phyloP scores from a whole-genome alignment of 257 asterid species.

The Plantago ovata region DNA sequence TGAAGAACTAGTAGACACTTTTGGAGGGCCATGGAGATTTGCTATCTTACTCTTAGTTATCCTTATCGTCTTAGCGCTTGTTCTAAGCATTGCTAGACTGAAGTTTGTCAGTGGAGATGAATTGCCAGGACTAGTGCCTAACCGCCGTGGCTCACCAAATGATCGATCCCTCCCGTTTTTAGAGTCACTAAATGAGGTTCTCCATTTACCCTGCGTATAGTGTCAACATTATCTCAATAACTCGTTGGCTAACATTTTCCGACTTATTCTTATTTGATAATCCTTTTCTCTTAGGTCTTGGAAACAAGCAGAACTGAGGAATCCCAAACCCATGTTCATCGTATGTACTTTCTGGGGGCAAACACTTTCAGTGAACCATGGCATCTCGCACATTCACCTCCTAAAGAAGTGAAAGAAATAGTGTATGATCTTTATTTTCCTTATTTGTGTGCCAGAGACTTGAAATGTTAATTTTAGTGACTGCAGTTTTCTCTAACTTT shows the following conservation, averaged over 20 bases:
- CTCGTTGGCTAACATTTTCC: background rate
- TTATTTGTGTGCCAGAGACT: background rate
- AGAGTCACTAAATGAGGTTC: slow-evolving; percentile 89
- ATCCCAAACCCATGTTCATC: slow-evolving; percentile 77
- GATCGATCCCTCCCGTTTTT: slow-evolving; percentile 87
- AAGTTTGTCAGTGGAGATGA: slow-evolving; percentile 74
- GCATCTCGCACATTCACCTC: slow-evolving; percentile 88
- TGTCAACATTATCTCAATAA: slow-evolving; percentile 7
- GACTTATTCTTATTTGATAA: slow-evolving; percentile 13
- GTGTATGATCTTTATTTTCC: slow-evolving; percentile 51
- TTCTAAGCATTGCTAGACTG: slow-evolving; percentile 87
- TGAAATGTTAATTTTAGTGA: slow-evolving; percentile 2
- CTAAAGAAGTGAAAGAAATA: slow-evolving; percentile 76
- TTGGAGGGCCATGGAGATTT: slow-evolving; percentile 94
- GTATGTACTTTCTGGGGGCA: slow-evolving; percentile 80
- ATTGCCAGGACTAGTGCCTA: slow-evolving; percentile 59
- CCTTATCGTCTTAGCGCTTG: slow-evolving; percentile 74
- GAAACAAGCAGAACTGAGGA: slow-evolving; percentile 85
- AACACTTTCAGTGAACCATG: slow-evolving; percentile 86
- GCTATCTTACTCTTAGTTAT: slow-evolving; percentile 63
- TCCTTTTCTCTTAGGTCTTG: slow-evolving; percentile 52
- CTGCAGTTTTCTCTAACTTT: too few relatives aligned
- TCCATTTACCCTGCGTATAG: slow-evolving; percentile 18
- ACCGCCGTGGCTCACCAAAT: slow-evolving; percentile 63
- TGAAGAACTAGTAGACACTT: slow-evolving; percentile 79